A percentile compares a stretch with the other conserved stretches of the same genome.
Conservation (phyloP, 257 asterid genomes). For the Henckelia pumila region DNA sequence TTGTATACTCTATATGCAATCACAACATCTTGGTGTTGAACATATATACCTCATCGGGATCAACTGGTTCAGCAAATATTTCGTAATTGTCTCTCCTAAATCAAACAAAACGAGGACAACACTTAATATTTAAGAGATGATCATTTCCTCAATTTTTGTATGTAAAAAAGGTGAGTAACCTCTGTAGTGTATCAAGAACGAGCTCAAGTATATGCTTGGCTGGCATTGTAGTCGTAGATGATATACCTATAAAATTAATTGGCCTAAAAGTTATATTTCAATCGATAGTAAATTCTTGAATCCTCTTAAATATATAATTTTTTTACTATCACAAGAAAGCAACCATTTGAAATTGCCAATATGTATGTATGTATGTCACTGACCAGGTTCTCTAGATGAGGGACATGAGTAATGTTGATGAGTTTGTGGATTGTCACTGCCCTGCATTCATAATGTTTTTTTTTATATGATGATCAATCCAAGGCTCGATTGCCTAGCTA, state of each 20-base stretch:
- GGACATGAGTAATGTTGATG: too few species aligned
- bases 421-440: slow-evolving; percentile 28
- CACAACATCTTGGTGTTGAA: neutral
- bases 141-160: neutral
- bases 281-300: neutral
- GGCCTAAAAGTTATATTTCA: neutral
- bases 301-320: too few species aligned
- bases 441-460: slow-evolving; percentile 36
- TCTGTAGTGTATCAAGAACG: slow-evolving; percentile 69
- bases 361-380: too few species aligned
- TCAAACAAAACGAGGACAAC: neutral
- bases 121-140: neutral
- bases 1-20: too few species aligned
- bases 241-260: slow-evolving; percentile 31
- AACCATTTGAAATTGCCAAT: slow-evolving; percentile 28
- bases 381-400: too few species aligned
- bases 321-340: too few species aligned
- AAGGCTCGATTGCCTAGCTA: neutral
- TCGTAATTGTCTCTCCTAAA: slow-evolving; percentile 72
- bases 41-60: slow-evolving; percentile 68
- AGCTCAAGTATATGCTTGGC: slow-evolving; percentile 60
- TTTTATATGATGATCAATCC: neutral
- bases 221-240: slow-evolving; percentile 57
- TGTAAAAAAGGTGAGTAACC: slow-evolving; percentile 34
- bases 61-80: slow-evolving; percentile 87